These are phyloP conservation scores for Ceratocystis diversiconidia DNA, from an alignment of 2,329 filamentous ascomycete species.

Conservation along the genomic window DNA sequence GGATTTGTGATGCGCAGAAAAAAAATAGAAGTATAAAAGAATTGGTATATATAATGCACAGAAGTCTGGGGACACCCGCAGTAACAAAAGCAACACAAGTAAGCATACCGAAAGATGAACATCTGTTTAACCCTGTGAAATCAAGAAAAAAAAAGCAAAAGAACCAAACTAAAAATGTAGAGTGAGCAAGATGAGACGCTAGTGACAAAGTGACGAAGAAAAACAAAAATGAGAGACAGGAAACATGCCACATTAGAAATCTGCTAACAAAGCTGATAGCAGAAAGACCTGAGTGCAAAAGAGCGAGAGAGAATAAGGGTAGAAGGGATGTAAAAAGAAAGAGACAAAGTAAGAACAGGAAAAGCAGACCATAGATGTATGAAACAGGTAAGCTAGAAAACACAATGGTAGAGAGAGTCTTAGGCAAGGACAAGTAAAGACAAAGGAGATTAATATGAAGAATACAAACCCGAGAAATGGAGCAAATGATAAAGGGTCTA, in stretches of 20 bases:
- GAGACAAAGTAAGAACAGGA: not conserved
- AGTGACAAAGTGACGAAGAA: not conserved
- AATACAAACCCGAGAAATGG: not conserved
- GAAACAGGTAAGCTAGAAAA: not conserved
- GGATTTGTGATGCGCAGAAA: no score
- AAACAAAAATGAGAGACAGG: slow-evolving; percentile 5
- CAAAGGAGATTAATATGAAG: not conserved
- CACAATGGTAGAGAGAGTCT: not conserved
- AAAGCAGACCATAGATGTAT: not conserved
- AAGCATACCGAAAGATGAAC: no score
- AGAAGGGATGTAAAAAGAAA: not conserved
- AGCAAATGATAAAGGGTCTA: slow-evolving; percentile 1
- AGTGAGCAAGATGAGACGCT: not conserved
- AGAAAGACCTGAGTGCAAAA: not conserved
- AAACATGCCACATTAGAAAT: not conserved
- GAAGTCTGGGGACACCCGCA: not conserved
- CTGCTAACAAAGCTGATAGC: not conserved
- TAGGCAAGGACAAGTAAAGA: not conserved
- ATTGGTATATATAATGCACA: not conserved
- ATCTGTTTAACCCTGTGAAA: not conserved
- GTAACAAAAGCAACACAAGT: slow-evolving; percentile 1
- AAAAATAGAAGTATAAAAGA: not conserved
- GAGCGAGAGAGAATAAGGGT: not conserved
- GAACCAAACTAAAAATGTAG: not conserved
- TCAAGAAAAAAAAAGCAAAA: not conserved